Conservation (phyloP, 495 filamentous ascomycete species). For the Hypoxylon trugodes region DNA sequence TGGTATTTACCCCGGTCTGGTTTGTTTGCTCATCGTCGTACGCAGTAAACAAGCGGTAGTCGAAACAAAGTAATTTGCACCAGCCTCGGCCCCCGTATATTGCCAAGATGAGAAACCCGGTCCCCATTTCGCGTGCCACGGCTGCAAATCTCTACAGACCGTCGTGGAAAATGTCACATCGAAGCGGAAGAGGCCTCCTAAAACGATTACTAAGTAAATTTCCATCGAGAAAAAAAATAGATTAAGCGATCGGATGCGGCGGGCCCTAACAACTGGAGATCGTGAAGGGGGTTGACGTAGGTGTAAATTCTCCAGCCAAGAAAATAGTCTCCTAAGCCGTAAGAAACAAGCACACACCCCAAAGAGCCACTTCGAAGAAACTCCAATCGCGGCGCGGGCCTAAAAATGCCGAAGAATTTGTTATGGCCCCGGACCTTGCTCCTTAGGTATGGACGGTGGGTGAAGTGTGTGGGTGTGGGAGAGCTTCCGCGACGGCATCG, state of each 20-base stretch:
- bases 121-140: slow-evolving; percentile 14
- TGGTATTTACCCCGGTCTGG: neutral
- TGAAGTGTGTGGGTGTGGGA: too few species aligned
- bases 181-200: neutral
- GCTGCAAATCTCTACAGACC: neutral
- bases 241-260: neutral
- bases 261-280: slow-evolving; percentile 7
- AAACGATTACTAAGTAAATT: neutral
- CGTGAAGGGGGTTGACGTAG: neutral
- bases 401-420: neutral
- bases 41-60: neutral
- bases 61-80: neutral
- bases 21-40: slow-evolving; percentile 1
- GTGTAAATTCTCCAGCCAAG: neutral
- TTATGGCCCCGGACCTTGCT: neutral
- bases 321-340: neutral
- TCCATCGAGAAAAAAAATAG: neutral
- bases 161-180: neutral
- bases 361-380: neutral
- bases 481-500: slow-evolving; percentile 1
- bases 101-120: neutral
- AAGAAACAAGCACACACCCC: neutral
- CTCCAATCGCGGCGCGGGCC: slow-evolving; percentile 2
- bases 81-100: neutral
- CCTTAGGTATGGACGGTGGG: too few species aligned